Evolutionary conservation across 2,329 filamentous ascomycete species (phyloP).

Genomic region (Fusarium sp.): DNA sequence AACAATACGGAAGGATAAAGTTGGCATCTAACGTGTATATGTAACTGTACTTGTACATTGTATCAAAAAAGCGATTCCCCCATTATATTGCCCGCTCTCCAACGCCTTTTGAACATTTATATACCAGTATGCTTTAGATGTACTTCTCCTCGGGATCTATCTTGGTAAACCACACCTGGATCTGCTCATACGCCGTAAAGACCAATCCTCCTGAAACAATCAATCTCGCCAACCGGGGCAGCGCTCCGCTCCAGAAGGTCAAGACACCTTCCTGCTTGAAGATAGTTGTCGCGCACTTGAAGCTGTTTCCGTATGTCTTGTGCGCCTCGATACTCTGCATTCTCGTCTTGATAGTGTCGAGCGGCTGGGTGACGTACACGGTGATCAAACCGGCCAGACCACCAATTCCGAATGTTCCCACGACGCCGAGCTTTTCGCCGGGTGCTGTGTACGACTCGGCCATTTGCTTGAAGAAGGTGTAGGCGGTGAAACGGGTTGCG

Average conservation of each 20-base stretch:
- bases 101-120: conserved; percentile 23
- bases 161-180: conserved; percentile 79
- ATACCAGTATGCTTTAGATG: conserved; percentile 62
- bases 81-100: conserved; percentile 21
- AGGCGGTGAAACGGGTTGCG: conserved; percentile 89
- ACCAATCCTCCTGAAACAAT: conserved; percentile 96
- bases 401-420: conserved; percentile 91
- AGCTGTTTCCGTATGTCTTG: conserved; percentile 84
- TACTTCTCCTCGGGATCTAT: conserved; percentile 87
- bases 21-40: conserved; percentile 40
- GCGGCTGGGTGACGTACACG: conserved; percentile 78
- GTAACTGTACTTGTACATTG: conserved; percentile 44
- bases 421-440: conserved; percentile 90
- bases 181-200: conserved; percentile 97
- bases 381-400: conserved; percentile 91
- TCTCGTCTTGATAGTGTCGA: conserved; percentile 95
- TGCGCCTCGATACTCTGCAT: conserved; percentile 97
- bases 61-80: conserved; percentile 41
- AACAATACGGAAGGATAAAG: conserved; percentile 36
- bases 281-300: conserved; percentile 84
- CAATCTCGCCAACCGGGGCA: conserved; percentile 85
- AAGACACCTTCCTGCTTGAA: conserved; percentile 89
- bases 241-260: conserved; percentile 93
- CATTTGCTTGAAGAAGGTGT: conserved; percentile 89
- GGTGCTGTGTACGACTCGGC: conserved; percentile 93